Evolutionary conservation across 2,329 filamentous ascomycete species (phyloP).

Genomic region (Colletotrichum sidae): DNA sequence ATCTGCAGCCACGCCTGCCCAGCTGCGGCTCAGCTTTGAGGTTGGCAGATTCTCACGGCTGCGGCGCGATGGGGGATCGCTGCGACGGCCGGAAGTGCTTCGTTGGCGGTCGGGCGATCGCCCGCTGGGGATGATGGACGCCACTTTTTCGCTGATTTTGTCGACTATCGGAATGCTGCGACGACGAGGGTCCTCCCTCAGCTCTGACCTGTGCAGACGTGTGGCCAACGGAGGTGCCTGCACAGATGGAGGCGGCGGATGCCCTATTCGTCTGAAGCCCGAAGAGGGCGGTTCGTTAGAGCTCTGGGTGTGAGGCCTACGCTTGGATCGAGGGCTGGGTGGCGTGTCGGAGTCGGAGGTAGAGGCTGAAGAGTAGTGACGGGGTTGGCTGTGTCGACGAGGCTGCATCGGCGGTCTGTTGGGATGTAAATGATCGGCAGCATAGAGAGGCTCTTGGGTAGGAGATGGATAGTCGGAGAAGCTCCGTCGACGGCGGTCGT

Average conservation of each 20-base stretch:
- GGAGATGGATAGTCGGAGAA: constrained; percentile 62
- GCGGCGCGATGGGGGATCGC: constrained; percentile 39
- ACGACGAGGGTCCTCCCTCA: constrained; percentile 52
- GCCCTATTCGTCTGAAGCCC: constrained; percentile 49
- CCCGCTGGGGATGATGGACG: constrained; percentile 55
- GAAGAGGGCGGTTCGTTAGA: constrained; percentile 44
- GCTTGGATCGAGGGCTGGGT: constrained; percentile 41
- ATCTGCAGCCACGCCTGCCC: constrained; percentile 55
- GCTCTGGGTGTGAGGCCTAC: constrained; percentile 37
- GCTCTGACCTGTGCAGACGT: constrained; percentile 49
- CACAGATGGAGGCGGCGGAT: constrained; percentile 43
- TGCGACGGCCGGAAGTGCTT: constrained; percentile 46
- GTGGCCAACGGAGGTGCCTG: constrained; percentile 41
- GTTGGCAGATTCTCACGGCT: constrained; percentile 53
- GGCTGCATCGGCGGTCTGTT: constrained; percentile 45
- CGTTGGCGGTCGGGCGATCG: constrained; percentile 50
- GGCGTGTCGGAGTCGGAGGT: constrained; percentile 51
- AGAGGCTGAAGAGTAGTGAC: constrained; percentile 56
- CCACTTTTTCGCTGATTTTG: constrained; percentile 58
- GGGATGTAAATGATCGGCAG: constrained; percentile 49
- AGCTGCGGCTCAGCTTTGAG: constrained; percentile 54
- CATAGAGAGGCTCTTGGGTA: constrained; percentile 44
- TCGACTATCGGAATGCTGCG: constrained; percentile 52
- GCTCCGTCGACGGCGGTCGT: constrained; percentile 60
- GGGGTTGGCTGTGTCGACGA: constrained; percentile 63